Evolutionary conservation across 2,329 filamentous ascomycete species (phyloP), one percentile per base, ranked within the genome.

Genomic region (Aspergillus versicolor): DNA sequence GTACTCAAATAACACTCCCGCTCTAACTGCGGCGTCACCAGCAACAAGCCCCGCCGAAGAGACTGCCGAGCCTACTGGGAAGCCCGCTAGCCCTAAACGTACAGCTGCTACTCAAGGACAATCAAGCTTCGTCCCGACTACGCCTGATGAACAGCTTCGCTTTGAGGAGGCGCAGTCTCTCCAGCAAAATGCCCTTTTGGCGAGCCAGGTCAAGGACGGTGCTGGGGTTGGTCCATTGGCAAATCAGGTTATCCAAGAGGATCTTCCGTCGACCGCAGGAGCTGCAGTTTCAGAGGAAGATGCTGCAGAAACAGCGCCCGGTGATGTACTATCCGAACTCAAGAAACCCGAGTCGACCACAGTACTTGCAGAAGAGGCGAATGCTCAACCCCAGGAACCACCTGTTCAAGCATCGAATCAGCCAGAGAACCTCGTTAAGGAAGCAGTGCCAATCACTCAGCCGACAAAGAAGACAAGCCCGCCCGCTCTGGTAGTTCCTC

Each of bases 31-130:
- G 61, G 82, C 81, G 6, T 92, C 89, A 1, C 85, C 88, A 1
- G 87, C 88, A 63, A 92, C 89, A 2, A 92, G 88, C 64, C 87
- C 88, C 1, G 88, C 89, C 54, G 84, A 88, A 54, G 88, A 91
- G 52, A 61, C 61, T 24, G 58, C 57, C 9, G 66, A 68, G 78
- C 62, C 71, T 76, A 57, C 68, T 78, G 43, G 77, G 75, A 61
- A 81, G 79, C 62, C 78, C 75, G 59, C 56, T 19, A 68, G 61
- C 27, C 61, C 66, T 9, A 68, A 67, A 34, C 61, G 63, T 58
- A 65, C 65, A 22, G 62, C 64, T 43, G 38, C 64, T 17, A 49
- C 66, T 61, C 55, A 62, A 34, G 56, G 59, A 50, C 72, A 60
- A 52, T 60, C 64, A 64, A 68, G 55, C 24, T 54, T 68, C 44